These are phyloP conservation scores for Spergularia marina DNA, from an alignment of 148 eudicot genomes.

Conservation along the genomic window DNA sequence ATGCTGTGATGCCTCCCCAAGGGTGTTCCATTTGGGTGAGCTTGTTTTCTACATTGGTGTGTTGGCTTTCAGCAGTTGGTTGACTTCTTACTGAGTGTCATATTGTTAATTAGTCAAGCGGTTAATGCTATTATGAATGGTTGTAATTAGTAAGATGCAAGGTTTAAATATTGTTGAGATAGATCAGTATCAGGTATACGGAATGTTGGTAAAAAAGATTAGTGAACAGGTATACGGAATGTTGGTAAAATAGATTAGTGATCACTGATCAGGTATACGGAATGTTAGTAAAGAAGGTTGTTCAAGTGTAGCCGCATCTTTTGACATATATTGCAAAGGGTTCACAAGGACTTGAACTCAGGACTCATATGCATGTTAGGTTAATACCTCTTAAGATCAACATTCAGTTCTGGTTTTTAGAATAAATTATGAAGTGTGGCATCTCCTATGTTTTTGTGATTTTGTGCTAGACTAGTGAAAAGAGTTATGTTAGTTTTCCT, in stretches of 20 bases:
- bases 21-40: slow-evolving; percentile 79
- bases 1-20: slow-evolving; percentile 80
- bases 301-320: neutral
- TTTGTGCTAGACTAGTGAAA: no score
- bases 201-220: neutral
- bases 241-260: no score
- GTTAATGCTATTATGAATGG: neutral
- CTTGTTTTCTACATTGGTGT: slow-evolving; percentile 2
- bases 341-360: neutral
- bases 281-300: no score
- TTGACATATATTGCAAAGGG: neutral
- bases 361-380: neutral
- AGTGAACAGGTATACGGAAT: no score
- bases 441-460: no score
- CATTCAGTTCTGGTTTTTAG: neutral
- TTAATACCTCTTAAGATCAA: neutral
- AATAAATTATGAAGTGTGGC: no score
- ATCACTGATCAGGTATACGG: no score
- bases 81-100: neutral
- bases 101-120: neutral
- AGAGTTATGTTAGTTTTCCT: no score
- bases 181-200: neutral
- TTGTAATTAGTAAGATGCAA: neutral
- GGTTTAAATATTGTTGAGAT: neutral
- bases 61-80: neutral